phyloP scores from a whole-genome alignment of 768 basidiomycete species.

The Lactarius deliciosus region DNA sequence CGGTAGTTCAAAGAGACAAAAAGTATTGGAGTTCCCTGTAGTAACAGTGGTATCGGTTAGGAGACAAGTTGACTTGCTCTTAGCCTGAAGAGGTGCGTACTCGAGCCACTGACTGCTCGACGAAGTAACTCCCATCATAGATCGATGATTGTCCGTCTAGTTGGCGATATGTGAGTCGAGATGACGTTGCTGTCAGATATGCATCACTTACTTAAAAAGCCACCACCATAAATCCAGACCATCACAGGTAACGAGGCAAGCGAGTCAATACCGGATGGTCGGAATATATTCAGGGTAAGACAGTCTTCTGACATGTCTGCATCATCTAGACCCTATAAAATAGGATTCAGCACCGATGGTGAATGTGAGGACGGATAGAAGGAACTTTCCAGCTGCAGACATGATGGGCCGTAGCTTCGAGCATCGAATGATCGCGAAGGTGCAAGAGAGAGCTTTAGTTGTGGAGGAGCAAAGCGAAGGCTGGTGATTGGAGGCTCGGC shows the following conservation, averaged over 20 bases:
- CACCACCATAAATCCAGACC: conserved; percentile 47
- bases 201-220: conserved; percentile 31
- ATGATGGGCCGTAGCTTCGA: conserved; percentile 33
- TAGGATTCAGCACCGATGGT: not conserved
- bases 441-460: conserved; percentile 28
- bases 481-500: conserved; percentile 37
- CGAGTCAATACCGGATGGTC: conserved; percentile 37
- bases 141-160: conserved; percentile 13
- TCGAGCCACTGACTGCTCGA: conserved; percentile 23
- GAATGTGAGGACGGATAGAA: not conserved
- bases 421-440: conserved; percentile 35
- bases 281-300: conserved; percentile 47
- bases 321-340: not conserved
- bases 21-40: conserved; percentile 37
- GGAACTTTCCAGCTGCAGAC: conserved; percentile 33
- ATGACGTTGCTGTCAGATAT: not conserved
- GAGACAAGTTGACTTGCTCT: not conserved
- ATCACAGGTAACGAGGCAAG: conserved; percentile 42
- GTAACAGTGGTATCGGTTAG: not conserved
- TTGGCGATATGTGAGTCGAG: not conserved
- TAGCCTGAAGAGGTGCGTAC: conserved; percentile 6
- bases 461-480: conserved; percentile 35
- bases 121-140: conserved; percentile 15
- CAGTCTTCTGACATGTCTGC: conserved; percentile 45
- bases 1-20: conserved; percentile 54